These are phyloP conservation scores for Prunus fruticosa DNA, from an alignment of 306 rosid species.

Conservation along the genomic window DNA sequence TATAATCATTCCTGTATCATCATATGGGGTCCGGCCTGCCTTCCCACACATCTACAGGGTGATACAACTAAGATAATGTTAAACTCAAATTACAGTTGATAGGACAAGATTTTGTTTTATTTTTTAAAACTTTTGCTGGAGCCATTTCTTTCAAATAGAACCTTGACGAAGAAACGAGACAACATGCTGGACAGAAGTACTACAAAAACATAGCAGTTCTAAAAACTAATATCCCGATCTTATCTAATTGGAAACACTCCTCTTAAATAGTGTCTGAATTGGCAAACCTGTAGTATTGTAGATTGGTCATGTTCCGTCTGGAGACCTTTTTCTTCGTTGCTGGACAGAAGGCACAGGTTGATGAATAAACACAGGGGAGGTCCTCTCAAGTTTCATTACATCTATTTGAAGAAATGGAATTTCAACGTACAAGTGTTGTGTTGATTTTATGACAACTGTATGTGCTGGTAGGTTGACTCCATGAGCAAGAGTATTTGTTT, in stretches of 20 bases:
- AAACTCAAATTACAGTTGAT: conserved; percentile 3
- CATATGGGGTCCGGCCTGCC: conserved; percentile 98
- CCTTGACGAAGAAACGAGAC: not conserved
- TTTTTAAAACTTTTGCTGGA: not conserved
- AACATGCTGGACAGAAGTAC: too few relatives aligned
- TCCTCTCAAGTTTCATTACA: conserved; percentile 5
- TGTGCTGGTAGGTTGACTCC: conserved; percentile 99
- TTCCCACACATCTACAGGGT: conserved; percentile 83
- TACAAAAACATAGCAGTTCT: too few relatives aligned
- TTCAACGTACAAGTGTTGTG: conserved; percentile 80
- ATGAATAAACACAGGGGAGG: conserved; percentile 21
- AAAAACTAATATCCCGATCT: not conserved
- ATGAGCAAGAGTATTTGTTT: conserved; percentile 96
- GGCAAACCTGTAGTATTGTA: conserved; percentile 80
- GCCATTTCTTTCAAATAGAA: not conserved
- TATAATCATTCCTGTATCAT: conserved; percentile 93
- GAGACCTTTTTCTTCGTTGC: conserved; percentile 94
- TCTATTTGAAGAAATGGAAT: conserved; percentile 8
- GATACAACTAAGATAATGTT: conserved; percentile 1
- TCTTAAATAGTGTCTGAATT: not conserved
- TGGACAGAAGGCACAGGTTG: conserved; percentile 36
- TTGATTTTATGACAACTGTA: conserved; percentile 93
- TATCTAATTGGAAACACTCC: not conserved
- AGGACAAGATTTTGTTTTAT: not conserved
- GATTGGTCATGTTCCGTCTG: conserved; percentile 96